These are phyloP conservation scores for Phytopythium cucurbitacearum DNA, from an alignment of 352 stramenopile species.

Conservation along the genomic window DNA sequence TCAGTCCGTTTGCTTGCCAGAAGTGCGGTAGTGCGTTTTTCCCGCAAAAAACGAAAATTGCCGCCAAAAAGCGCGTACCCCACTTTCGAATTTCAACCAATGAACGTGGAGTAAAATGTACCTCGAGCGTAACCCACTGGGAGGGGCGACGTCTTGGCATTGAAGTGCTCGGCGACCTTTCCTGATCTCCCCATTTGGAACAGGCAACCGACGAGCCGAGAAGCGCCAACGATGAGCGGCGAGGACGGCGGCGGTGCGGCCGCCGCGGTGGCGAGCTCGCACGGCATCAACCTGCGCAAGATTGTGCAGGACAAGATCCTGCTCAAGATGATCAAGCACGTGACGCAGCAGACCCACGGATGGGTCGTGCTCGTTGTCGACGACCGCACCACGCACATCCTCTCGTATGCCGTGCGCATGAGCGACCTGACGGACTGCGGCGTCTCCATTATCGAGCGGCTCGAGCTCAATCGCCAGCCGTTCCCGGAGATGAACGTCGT, in stretches of 20 bases:
- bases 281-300: slow-evolving; percentile 67
- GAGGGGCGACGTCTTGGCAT: slow-evolving; percentile 1
- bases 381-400: slow-evolving; percentile 88
- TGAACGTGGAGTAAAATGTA: slow-evolving; percentile 2
- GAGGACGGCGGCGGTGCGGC: neutral
- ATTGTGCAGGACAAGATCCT: slow-evolving; percentile 81
- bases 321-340: slow-evolving; percentile 79
- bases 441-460: slow-evolving; percentile 94
- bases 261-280: slow-evolving; percentile 28
- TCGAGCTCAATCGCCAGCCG: slow-evolving; percentile 93
- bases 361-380: slow-evolving; percentile 96
- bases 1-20: neutral
- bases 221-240: slow-evolving; percentile 6
- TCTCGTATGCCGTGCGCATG: slow-evolving; percentile 95
- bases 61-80: slow-evolving; percentile 19
- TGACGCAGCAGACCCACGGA: slow-evolving; percentile 65
- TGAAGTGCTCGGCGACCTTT: slow-evolving; percentile 3
- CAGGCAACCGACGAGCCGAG: neutral
- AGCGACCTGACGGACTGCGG: slow-evolving; percentile 98
- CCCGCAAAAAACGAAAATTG: slow-evolving; percentile 27
- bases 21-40: slow-evolving; percentile 11
- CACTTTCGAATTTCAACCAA: slow-evolving; percentile 1
- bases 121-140: slow-evolving; percentile 6
- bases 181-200: neutral
- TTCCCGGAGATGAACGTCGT: slow-evolving; percentile 96